Evolutionary conservation across 1,284 basidiomycete genomes (phyloP), one percentile per base, ranked within the genome.

Genomic region (Ceratobasidium sp.): DNA sequence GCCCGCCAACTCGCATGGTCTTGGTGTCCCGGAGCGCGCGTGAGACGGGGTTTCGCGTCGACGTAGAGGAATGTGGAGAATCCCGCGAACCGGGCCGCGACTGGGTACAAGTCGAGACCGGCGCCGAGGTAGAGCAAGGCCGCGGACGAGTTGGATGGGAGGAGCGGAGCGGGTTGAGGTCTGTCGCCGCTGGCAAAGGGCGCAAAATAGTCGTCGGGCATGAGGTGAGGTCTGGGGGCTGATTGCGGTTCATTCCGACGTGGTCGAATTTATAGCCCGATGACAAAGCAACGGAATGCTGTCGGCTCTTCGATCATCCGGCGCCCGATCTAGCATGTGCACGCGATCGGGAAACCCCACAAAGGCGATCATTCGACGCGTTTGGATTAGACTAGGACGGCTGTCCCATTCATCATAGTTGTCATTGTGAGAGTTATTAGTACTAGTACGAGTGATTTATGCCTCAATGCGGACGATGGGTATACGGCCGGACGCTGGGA

Each of bases 1-100:
- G 70, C 71, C 6, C 71, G 40, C 71, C 71, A 75, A 12, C 56
- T 58, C 15, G 71, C 71, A 46, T 75, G 71, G 60, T 75, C 71
- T n/a, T 60, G 58, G 60, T 75, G 56, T 56, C 71, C 71, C 7
- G 71, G 71, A 10, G 71, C 71, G 10, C 71, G 71, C 10, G 71
- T 75, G 39, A 75, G 49, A 9, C 71, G 71, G 3, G 71, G 71
- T 40, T 75, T 75, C 7, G 71, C 71, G 39, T 75, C 71, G 44
- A 75, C 71, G 40, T 75, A 75, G 42, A 75, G 60, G 49, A 75
- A 75, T 13, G 58, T 49, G 9, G 71, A 61, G 23, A 64, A 75
- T 6, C 60, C 71, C 23, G 71, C 71, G 26, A 61, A 75, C 20
- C 49, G 71, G 4, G 44, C 39, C 3, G 71, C 71, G 44, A 75